Base-by-base conservation (phyloP, 306 rosid genomes). In the Medicago lupulina region DNA sequence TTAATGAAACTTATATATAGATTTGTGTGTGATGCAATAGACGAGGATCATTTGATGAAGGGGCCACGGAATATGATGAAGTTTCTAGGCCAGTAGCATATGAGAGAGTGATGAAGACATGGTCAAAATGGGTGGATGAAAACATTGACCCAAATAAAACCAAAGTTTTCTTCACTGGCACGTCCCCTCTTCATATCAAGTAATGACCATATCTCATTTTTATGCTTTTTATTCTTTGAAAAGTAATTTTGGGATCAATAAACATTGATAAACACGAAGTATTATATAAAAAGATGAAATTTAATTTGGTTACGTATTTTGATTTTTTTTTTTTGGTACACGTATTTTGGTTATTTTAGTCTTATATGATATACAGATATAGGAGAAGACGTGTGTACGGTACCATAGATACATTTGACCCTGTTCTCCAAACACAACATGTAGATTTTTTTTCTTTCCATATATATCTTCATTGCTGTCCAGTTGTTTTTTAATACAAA, bases 161-260 rank as follows among this genome's bases (percentile, higher is more conserved):
- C 54, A 86, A 83, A 8, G 88, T 96, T 60, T 96, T 92, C 87
- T 96, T 96, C 81, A 83, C 75, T 67, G 83, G 97, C 96, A 90
- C 81, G 86, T 96, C 99, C 14, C 99, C 99, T 77, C 98, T 96
- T 36, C 99, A 96, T 63, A 96, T 96, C 90, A 96, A 96, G 99
- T 96, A 92, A 84, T 59, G 14, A 46, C 65, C 62, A 1, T 39
- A 18, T 71, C 73, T 39, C 41, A 25, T 9, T 51, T 13, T 28
- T 28, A 28, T 34, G 8, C 44, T 5, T 49, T 57, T 34, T 39
- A 60, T 51, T 59, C 15, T 73, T 51, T 62, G 25, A 50, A 40
- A 10, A 70, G 25, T 73, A 12, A 34, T 10, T 34, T 58, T 74
- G 19, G 41, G 47, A 10, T 44, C 57, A 40, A n/a, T 17, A 40